Conservation (phyloP, 2,329 filamentous ascomycete species). For the Aspergillus flavus region DNA sequence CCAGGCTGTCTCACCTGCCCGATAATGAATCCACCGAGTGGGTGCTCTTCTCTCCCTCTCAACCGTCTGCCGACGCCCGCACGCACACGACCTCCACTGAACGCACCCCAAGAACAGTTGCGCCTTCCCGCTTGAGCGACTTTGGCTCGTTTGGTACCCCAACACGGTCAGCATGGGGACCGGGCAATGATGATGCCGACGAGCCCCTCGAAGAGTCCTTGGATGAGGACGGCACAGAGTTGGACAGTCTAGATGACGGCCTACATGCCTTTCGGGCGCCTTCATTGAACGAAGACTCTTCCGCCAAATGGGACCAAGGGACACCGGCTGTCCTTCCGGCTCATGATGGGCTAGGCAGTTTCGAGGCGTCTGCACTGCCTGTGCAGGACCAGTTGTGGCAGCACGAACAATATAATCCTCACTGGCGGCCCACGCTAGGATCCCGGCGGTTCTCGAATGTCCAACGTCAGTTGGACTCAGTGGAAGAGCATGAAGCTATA, state of each 20-base stretch:
- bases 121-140: constrained; percentile 75
- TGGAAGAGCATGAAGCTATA: constrained; percentile 59
- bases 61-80: constrained; percentile 66
- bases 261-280: constrained; percentile 81
- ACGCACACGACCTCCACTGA: constrained; percentile 68
- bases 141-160: constrained; percentile 75
- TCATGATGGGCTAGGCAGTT: constrained; percentile 90
- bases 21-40: constrained; percentile 84
- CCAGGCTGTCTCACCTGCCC: constrained; percentile 39
- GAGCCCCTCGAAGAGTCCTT: constrained; percentile 59
- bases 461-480: constrained; percentile 58
- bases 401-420: constrained; percentile 82
- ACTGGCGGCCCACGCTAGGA: constrained; percentile 55
- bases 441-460: constrained; percentile 58
- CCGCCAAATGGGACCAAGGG: constrained; percentile 55
- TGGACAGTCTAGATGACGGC: constrained; percentile 92
- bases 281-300: constrained; percentile 45
- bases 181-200: constrained; percentile 15
- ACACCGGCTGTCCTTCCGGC: constrained; percentile 76
- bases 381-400: constrained; percentile 86
- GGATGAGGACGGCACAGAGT: constrained; percentile 66
- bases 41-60: constrained; percentile 86
- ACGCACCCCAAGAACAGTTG: constrained; percentile 67
- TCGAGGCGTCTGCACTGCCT: constrained; percentile 64
- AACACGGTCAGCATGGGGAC: constrained; percentile 57